Evolutionary conservation across 2,329 filamentous ascomycete species (phyloP), one percentile per base, ranked within the genome.

Genomic region (Scopulariopsis brevicaulis): DNA sequence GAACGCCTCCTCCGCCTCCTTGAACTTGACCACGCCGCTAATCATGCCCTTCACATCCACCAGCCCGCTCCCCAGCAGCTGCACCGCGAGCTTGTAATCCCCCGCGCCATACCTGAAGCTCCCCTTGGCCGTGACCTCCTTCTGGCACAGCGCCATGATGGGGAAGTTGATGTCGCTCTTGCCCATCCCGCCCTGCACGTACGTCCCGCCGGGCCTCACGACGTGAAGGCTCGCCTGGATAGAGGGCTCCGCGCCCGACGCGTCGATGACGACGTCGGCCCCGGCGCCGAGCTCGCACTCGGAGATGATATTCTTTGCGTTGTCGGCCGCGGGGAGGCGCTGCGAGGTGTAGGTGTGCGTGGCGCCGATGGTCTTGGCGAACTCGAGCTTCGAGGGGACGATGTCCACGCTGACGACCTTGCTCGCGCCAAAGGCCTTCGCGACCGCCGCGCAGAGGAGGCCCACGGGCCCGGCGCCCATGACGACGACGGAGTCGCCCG

Each of bases 181-280:
- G 67, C 93, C 93, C 90, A 96, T 96, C 58, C 92, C 92, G 60
- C 85, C 90, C 74, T 95, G 90, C 10, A 95, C 86, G 65, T 90
- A 93, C 18, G 81, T 85, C 35, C 89, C 89, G 58, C 89, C 89
- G 53, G 77, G 77, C 62, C 85, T 80, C 28, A 91, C 80, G 22
- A 80, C 79, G 71, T 92, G 86, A 65, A 93, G 80, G 37, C 81
- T 82, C 0, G 87, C 80, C 73, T 92, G 88, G 65, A 93, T 90
- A 11, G 84, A 87, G 0, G 87, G 82, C 72, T 91, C 88, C 1
- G 87, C 90, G 37, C 89, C 89, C 34, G 82, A 87, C 14, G 89
- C 89, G 69, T 94, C 90, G 65, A 94, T 89, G 48, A 89, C 88
- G 0, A 83, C 83, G 71, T 94, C 89, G 1, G 86, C 87, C 18